phyloP scores from a whole-genome alignment of 108 stramenopile genomes.

The Conticribra weissflogii region DNA sequence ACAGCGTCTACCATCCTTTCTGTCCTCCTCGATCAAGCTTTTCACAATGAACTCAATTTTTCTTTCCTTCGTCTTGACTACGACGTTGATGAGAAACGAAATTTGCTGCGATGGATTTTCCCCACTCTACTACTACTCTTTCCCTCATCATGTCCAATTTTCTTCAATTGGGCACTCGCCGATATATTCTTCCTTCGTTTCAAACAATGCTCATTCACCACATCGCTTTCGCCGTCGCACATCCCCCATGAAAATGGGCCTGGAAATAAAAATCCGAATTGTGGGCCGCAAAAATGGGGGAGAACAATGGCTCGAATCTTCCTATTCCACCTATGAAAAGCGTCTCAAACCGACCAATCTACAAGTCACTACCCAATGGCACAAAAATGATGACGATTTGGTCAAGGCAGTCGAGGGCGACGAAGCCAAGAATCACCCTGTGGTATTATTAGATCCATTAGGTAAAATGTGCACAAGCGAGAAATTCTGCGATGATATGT shows the following conservation, averaged over 20 bases:
- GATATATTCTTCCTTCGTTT: too few species aligned
- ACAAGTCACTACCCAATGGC: conserved; percentile 81
- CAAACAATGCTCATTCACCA: too few species aligned
- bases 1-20: too few species aligned
- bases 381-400: conserved; percentile 89
- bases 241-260: conserved; percentile 49
- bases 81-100: too few species aligned
- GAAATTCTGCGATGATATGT: conserved; percentile 73
- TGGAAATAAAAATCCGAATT: conserved; percentile 81
- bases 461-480: conserved; percentile 78
- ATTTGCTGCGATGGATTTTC: too few species aligned
- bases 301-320: conserved; percentile 79
- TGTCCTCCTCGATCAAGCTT: too few species aligned
- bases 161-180: too few species aligned
- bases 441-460: conserved; percentile 72
- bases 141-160: too few species aligned
- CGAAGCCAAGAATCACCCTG: conserved; percentile 60
- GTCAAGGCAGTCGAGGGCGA: conserved; percentile 64
- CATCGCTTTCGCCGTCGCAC: neutral
- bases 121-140: too few species aligned
- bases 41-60: too few species aligned
- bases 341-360: conserved; percentile 65
- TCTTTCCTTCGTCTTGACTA: too few species aligned
- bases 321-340: conserved; percentile 74
- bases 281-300: conserved; percentile 76